These are phyloP conservation scores for Echites panduratus DNA, from an alignment of 257 asterid species.

Conservation along the genomic window DNA sequence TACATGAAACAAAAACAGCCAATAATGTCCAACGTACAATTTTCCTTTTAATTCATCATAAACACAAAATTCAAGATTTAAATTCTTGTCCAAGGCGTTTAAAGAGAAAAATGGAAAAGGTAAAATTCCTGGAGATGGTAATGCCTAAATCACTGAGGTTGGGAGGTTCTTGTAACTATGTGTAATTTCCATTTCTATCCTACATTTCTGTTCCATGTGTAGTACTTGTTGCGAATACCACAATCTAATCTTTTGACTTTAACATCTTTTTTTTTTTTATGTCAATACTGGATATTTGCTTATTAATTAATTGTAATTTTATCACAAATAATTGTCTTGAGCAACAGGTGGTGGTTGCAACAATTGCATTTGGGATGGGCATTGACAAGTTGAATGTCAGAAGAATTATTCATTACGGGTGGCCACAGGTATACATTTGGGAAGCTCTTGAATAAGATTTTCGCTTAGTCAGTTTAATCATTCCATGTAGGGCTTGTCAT, in stretches of 20 bases:
- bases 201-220: background rate
- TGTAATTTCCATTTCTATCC: background rate
- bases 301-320: background rate
- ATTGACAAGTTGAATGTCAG: slow-evolving; percentile 72
- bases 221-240: background rate
- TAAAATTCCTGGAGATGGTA: background rate
- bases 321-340: background rate
- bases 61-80: no score
- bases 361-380: slow-evolving; percentile 90
- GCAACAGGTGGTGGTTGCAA: slow-evolving; percentile 78
- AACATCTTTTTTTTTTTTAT: background rate
- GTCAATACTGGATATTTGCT: background rate
- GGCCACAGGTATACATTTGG: slow-evolving; percentile 66
- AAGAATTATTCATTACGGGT: slow-evolving; percentile 76
- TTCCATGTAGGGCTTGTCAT: background rate
- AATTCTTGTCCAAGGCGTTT: background rate
- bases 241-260: background rate
- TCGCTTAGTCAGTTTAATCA: background rate
- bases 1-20: no score
- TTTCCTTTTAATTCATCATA: background rate
- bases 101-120: background rate
- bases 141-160: background rate
- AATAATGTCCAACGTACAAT: background rate
- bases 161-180: background rate
- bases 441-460: background rate